Base-by-base conservation (phyloP, 2,329 filamentous ascomycete species). In the Alternaria sp. region DNA sequence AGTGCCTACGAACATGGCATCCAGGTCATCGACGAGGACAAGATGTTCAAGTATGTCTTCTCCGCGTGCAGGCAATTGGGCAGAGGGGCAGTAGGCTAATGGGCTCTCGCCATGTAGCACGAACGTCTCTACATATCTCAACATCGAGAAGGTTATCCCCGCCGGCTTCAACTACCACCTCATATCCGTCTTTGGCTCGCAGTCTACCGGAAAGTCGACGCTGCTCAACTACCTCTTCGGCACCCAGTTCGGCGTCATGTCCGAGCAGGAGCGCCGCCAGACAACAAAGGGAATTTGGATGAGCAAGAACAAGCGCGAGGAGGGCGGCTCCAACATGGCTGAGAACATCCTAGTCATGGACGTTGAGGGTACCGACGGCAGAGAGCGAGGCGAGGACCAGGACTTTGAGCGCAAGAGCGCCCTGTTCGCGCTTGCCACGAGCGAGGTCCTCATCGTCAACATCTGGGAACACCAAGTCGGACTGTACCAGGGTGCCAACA, bases 261-360 rank as follows among this genome's bases (percentile, higher is more conserved):
- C 93, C 73, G 96, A 99, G 85, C 87, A 89, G 66, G 93, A 97
- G 81, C 89, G 96, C 68, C 90, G 93, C 66, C 96, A 99, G 85
- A 99, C 96, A 0, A 99, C 96, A 47, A 99, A 98, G 85, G 96
- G 96, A 77, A 99, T 99, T 79, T 99, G 96, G 96, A 91, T 99
- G 91, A 97, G 94, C 68, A 97, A 97, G 85, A 98, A 98, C 83
- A 97, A 97, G 84, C 83, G 84, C 26, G 79, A 81, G 56, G 80
- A 82, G 46, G 79, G 77, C 9, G 80, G 83, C 61, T 74, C 73
- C 68, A 85, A 84, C 68, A 97, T 98, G 93, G 94, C 95, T 58
- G 93, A 97, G 75, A 99, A 99, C 81, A 97, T 99, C 74, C 85
- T 99, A 67, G 96, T 99, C 72, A 99, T 99, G 96, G 96, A 99